Evolutionary conservation across 116 monocot species (phyloP).

Genomic region (Phalaenopsis hybrid): DNA sequence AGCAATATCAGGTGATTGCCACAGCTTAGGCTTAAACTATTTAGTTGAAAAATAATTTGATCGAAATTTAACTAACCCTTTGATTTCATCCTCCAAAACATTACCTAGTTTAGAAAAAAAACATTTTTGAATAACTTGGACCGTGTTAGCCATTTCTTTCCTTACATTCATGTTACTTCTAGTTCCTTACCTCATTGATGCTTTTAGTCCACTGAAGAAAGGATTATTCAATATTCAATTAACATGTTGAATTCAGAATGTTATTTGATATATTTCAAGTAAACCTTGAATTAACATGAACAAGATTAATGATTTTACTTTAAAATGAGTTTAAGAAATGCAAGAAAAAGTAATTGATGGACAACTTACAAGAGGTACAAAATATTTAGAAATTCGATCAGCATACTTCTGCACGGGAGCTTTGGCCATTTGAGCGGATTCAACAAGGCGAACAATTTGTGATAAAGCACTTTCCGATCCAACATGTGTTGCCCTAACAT

Average conservation of each 20-base stretch:
- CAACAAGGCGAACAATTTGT: slow-evolving; percentile 92
- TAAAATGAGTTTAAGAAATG: neutral
- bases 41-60: neutral
- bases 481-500: slow-evolving; percentile 68
- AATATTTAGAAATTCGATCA: slow-evolving; percentile 79
- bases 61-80: neutral
- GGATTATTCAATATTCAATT: neutral
- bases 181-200: neutral
- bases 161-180: neutral
- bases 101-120: neutral
- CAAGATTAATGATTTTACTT: neutral
- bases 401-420: slow-evolving; percentile 93
- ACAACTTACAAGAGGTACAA: slow-evolving; percentile 75
- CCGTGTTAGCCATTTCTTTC: neutral
- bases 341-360: neutral
- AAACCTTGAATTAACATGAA: neutral
- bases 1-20: neutral
- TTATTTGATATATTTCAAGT: neutral
- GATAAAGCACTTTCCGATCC: slow-evolving; percentile 91
- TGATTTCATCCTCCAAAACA: neutral
- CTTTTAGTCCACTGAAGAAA: neutral
- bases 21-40: neutral
- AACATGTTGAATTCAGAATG: neutral
- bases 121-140: neutral
- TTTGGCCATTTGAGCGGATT: slow-evolving; percentile 95